Base-by-base conservation (phyloP, 2,329 filamentous ascomycete genomes). In the Colletotrichum lindemuthianum region DNA sequence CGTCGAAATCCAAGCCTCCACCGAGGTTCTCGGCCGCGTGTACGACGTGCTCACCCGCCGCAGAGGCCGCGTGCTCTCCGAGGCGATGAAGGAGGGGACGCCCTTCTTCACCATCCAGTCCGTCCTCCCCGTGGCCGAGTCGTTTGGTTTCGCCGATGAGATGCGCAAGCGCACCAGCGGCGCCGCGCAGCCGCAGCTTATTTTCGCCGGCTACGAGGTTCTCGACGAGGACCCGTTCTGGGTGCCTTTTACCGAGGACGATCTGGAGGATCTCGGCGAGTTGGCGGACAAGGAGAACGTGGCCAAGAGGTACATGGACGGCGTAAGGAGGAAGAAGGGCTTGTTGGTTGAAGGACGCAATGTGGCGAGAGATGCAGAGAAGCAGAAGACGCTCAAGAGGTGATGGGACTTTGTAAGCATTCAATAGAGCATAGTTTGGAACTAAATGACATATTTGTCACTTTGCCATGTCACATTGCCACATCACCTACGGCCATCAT, bases 41-140 rank as follows among this genome's bases (percentile, higher is more conserved):
- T 99, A 99, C 82, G 92, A 92, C 70, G 95, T 98, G n/a, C 89
- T 99, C n/a, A 97, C 95, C 37, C 90, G 95, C 1, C 92, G 96
- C 6, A 90, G 94, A 39, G 96, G 96, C 33, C 90, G 90, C 41
- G 96, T 99, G 57, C 87, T 97, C 24, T 91, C 91, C 9, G 96
- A 99, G 78, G 88, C 89, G 16, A 92, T 99, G 82, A 96, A 97
- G 72, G 93, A 97, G 74, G 95, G 96, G 32, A 97, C 93, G 0
- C 94, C 95, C 2, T 98, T 97, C 79, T 99, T 97, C 83, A 97
- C 93, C 5, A 97, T 99, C 74, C 86, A 91, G 57, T 92, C 94
- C 0, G 84, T 94, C 2, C 85, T 99, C 6, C 96, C 96, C 1
- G 96, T 97, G 0, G 95, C 93, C 16, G 94, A 97, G 78, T 96